These are phyloP conservation scores for Daldinia vernicosa DNA, from an alignment of 495 filamentous ascomycete genomes.

Conservation along the genomic window DNA sequence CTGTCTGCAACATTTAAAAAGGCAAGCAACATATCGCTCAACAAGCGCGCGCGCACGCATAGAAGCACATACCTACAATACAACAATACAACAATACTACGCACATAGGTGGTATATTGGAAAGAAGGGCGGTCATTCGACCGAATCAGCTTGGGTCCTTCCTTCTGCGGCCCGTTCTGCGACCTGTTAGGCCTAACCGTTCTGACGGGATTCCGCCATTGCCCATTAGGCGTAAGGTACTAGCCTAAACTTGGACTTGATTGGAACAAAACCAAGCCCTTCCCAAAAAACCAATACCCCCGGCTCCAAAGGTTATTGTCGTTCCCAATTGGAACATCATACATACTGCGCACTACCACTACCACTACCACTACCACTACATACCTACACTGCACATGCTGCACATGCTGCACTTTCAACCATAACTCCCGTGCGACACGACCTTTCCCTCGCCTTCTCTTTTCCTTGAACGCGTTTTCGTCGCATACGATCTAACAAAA, in stretches of 20 bases:
- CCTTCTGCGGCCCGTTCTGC: constrained; percentile 44
- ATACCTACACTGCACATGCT: constrained; percentile 23
- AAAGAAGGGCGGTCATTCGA: constrained; percentile 26
- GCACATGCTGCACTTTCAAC: constrained; percentile 11
- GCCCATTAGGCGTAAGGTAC: constrained; percentile 43
- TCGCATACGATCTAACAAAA: not conserved
- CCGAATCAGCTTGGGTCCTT: constrained; percentile 41
- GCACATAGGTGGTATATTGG: constrained; percentile 6
- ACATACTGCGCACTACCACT: constrained; percentile 21
- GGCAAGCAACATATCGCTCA: not conserved
- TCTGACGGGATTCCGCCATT: constrained; percentile 43
- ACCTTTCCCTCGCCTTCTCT: constrained; percentile 2
- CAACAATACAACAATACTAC: not conserved
- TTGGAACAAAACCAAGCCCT: constrained; percentile 34
- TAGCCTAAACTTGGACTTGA: constrained; percentile 40
- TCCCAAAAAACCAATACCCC: constrained; percentile 21
- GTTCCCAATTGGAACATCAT: constrained; percentile 33
- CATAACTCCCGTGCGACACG: constrained; percentile 29
- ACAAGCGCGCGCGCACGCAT: not conserved
- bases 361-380: no score
- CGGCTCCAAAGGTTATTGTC: constrained; percentile 20
- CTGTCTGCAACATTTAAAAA: not conserved
- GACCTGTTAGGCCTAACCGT: constrained; percentile 42
- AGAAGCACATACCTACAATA: not conserved
- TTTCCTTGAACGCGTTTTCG: constrained; percentile 3